These are phyloP conservation scores for Heliamphora exappendiculata DNA, from an alignment of 148 eudicot genomes.

Conservation along the genomic window DNA sequence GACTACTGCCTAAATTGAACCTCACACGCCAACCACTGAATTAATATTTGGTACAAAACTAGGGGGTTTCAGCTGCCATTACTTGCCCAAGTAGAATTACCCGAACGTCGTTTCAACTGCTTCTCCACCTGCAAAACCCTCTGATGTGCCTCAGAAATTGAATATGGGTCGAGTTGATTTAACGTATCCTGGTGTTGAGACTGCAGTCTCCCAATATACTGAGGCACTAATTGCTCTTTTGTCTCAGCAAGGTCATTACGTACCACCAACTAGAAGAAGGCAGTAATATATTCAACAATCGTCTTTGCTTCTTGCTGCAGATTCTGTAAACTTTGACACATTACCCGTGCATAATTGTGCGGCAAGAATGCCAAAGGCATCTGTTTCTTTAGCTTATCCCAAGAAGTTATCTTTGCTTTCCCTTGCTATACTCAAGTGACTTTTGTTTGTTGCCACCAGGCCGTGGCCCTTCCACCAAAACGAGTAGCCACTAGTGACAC, in stretches of 20 bases:
- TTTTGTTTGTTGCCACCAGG: neutral
- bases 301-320: too few relatives aligned
- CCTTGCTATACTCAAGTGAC: neutral
- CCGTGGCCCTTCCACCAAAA: neutral
- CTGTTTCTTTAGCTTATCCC: neutral
- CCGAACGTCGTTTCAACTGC: neutral
- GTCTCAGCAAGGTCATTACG: neutral
- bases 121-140: neutral
- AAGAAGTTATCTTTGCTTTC: neutral
- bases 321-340: too few relatives aligned
- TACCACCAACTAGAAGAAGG: neutral
- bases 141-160: neutral
- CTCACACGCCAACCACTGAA: too few relatives aligned
- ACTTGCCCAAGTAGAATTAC: neutral
- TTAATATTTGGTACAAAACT: too few relatives aligned
- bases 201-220: neutral
- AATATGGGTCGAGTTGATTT: neutral
- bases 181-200: neutral
- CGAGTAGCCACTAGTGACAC: neutral
- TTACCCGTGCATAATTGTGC: neutral
- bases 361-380: neutral
- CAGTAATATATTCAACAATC: neutral
- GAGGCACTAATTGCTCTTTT: neutral
- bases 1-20: too few relatives aligned
- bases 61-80: too few relatives aligned